Evolutionary conservation across 2,329 filamentous ascomycete genomes (phyloP), one percentile per base, ranked within the genome.

Genomic region (Claviceps fusiformis): DNA sequence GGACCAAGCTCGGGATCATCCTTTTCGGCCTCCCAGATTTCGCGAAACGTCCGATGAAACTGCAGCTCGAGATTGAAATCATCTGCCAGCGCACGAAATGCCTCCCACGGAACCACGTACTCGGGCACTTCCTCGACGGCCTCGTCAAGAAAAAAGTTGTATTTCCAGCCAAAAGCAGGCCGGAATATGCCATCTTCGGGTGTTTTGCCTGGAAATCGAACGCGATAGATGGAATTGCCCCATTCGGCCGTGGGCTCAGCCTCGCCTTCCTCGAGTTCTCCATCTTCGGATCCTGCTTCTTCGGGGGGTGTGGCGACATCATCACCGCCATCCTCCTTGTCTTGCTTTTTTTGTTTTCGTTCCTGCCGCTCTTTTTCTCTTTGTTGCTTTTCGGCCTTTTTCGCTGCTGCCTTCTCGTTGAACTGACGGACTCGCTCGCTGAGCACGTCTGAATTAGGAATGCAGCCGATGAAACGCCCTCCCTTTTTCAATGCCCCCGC

Each of bases 31-130:
- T 89, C 83, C 89, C 92, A 97, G 35, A 98, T 86, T 61, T 97
- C 91, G 45, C 82, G 73, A 68, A 98, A 98, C 0, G 86, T 81
- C 70, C 92, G 92, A 64, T 95, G 87, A 66, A 96, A 98, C 70
- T 95, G 87, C 63, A 97, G 73, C 69, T 98, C 93, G 7, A 98
- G 81, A 63, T 96, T 96, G 76, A 92, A 98, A 67, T 97, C 91
- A 67, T 96, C 91, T 19, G 93, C 93, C 63, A 97, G 75, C 31
- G 89, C 91, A 71, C 93, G 88, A 74, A 98, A 97, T 1, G 90
- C 91, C 68, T 95, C 91, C 92, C 93, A 98, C 0, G 93, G 93
- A 1, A 98, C 93, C 1, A 98, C 92, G 67, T 95, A 98, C 73
- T 98, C 93, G 2, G 93, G 92, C 8, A 95, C 89, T 66, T 91